Conservation (phyloP, 176 grass and related monocot species). For the Zoysia pacifica region DNA sequence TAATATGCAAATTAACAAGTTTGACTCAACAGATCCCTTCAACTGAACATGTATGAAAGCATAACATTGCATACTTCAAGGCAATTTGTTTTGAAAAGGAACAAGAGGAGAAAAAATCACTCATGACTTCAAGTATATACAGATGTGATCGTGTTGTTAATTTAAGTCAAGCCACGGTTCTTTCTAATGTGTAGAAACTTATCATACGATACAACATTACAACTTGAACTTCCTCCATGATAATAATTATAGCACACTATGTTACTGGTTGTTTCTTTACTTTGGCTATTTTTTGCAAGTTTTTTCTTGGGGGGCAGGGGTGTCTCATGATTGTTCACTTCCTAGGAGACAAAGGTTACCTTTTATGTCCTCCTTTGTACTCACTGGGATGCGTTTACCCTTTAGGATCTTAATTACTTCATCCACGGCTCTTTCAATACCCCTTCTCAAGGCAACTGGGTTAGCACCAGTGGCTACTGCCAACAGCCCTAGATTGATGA, state of each 20-base stretch:
- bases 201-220: neutral
- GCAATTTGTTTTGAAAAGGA: neutral
- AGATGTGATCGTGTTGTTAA: neutral
- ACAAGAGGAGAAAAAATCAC: neutral
- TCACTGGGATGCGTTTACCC: slow-evolving; percentile 63
- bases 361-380: slow-evolving; percentile 82
- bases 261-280: neutral
- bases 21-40: neutral
- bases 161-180: neutral
- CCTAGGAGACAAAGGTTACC: slow-evolving; percentile 47
- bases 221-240: neutral
- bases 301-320: neutral
- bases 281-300: neutral
- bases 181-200: neutral
- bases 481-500: slow-evolving; percentile 81
- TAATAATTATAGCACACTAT: neutral
- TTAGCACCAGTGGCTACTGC: slow-evolving; percentile 80
- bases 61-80: neutral
- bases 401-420: slow-evolving; percentile 70
- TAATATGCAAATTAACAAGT: neutral
- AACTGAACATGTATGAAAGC: neutral
- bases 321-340: neutral
- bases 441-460: slow-evolving; percentile 84
- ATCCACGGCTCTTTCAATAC: slow-evolving; percentile 78
- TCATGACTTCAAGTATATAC: neutral